Evolutionary conservation across 1,139 yeast genomes (phyloP), one percentile per base, ranked within the genome.

Genomic region (Protomyces pachydermus): DNA sequence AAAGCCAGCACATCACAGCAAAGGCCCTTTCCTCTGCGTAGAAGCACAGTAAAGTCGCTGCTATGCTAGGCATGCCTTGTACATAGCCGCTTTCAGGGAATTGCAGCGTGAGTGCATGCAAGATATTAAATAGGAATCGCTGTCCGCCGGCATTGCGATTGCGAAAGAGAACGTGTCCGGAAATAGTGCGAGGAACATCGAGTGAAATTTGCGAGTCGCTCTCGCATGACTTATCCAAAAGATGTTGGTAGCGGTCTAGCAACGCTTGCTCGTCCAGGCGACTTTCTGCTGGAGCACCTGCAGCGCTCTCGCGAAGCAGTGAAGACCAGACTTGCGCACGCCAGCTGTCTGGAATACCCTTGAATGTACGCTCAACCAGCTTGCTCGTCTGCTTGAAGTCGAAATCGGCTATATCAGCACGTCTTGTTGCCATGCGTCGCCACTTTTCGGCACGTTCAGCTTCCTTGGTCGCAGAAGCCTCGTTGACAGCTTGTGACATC

Each of bases 291-390:
- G 62, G 12, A 55, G 46, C 5, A 58, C 63, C 66, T 9, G 14
- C 4, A n/a, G 16, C 42, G 18, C 54, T 25, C 14, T 23, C 16
- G 18, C 32, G 38, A n/a, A 64, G 39, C 25, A 65, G 45, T 3
- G 67, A 61, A 23, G 38, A 46, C 67, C 67, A 67, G 3, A 65
- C 68, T 10, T 53, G 42, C 2, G 67, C 57, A 10, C 71, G 62
- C 71, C 71, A 69, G 16, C 70, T 67, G 62, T 69, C 71, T 18
- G 71, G 71, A 23, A 69, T 65, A 18, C 71, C 71, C 56, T 69
- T 69, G 51, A 58, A 65, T 14, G 66, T 62, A 12, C 70, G 60
- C 23, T 54, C 23, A 14, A 28, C 42, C 12, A 68, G 65, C 54
- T 61, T 61, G 38, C 16, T 35, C 14, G 56, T 58, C 10, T 14